Base-by-base conservation (phyloP, 805 yeast species). In the Ogataea naganishii region DNA sequence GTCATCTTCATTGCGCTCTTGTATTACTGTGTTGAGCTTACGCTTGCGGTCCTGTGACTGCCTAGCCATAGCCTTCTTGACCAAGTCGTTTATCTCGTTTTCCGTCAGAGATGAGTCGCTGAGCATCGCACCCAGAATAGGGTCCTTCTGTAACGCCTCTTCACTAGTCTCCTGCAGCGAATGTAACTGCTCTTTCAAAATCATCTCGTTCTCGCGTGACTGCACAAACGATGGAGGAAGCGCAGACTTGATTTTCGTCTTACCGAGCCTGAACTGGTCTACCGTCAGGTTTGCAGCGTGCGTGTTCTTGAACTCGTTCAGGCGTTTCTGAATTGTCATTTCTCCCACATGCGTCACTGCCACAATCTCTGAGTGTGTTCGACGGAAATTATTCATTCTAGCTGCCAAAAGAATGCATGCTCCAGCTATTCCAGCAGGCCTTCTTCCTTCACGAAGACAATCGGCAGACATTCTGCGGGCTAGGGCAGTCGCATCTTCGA, bases 401-500 rank as follows among this genome's bases (percentile, higher is more conserved):
- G 96, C 92, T 0, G 99, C 98, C 29, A 92, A 59, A 26, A 94
- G 52, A 2, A 92, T 64, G 56, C 96, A 86, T 0, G 98, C 98
- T 14, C 97, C 99, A 0, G 98, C 98, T 31, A 92, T 75, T 46
- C 99, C 98, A 0, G 98, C 97, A 0, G 99, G 98, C 38, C 97
- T 68, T 49, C 99, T 71, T 16, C 99, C 99, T 56, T 85, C 94
- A 51, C 79, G 83, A 42, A 92, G 81, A 96, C 97, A 92, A 48
- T 92, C 97, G 24, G 75, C 72, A 10, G 88, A 68, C 99, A 92
- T 92, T 41, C 95, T 66, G 48, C 75, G 83, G 0, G 95, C 95
- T 14, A 92, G 58, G 44, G 77, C 73, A 6, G 78, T 77, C 0
- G 98, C 97, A 53, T 92, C 99, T 36, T 70, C 72, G 26, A 83